Base-by-base conservation (phyloP, 176 grass and related monocot genomes). In the Aegilops bicornis region DNA sequence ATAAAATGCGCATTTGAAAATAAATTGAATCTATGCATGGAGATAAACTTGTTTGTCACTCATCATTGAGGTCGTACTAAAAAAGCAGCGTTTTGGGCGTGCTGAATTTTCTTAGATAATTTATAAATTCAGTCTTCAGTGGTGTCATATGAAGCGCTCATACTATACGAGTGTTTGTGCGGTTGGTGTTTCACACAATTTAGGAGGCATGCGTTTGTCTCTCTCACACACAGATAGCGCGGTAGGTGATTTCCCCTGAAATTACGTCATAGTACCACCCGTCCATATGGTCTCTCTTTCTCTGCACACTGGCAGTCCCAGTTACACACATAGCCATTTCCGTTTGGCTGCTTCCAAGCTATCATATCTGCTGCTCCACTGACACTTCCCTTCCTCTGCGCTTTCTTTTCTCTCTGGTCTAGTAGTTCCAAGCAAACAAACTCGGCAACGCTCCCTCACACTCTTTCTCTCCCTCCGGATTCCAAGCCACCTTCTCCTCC, bases 151-250 rank as follows among this genome's bases (percentile, higher is more conserved):
- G 25, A 3, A 39, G 14, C 3, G 68, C 12, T 60, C 86, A 88
- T 60, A 42, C 72, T 32, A 45, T 6, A 59, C 0, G 29, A 64
- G 65, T 88, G 73, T 16, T 64, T 42, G 36, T 7, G 6, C 1
- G 47, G 87, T 84, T 32, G 82, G 30, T 89, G 87, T 24, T n/a
- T 89, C 82, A 85, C 87, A 52, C 76, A 8, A 73, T 12, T 45
- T 4, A 72, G 76, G 8, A 59, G 63, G 80, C 2, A 2, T 19
- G 16, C 8, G 11, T 62, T 64, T 14, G 33, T 33, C n/a, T 8
- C 54, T 22, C 54, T 14, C 54, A 22, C 54, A 59, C 50, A 35
- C 9, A 13, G 6, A 29, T 31, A 12, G 16, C 16, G 40, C 15
- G 5, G 24, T 48, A 13, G 23, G 15, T 45, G 48, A 22, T 81